Base-by-base conservation (phyloP, 331 rosid genomes). In the Telfairia occidentalis region DNA sequence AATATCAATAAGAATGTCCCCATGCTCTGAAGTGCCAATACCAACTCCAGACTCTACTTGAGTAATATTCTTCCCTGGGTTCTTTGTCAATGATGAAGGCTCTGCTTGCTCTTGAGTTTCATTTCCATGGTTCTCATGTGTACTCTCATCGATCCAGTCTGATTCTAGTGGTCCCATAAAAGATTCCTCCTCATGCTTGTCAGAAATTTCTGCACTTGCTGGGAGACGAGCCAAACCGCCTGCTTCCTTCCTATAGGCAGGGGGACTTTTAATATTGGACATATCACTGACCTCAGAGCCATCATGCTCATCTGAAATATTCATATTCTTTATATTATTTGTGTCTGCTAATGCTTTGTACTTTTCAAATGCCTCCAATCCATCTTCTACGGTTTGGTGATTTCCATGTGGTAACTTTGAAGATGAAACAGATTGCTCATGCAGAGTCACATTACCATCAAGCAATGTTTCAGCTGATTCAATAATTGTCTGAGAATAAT, bases 1-100 rank as follows among this genome's bases (percentile, higher is more conserved):
- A 65, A 85, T 85, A 73, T 85, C 86, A 78, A 85, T 85, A 66
- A 80, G 82, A 75, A 82, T 82, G 42, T 82, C 88, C 65, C 86
- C 86, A 10, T 80, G 89, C 74, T 78, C 84, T 0, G 83, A 65
- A 80, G 79, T 78, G 64, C 72, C 78, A 71, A 66, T 77, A 73
- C 49, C 84, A 77, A 48, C 74, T 35, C 80, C 45, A 66, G 89
- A 30, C 74, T 75, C 67, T 2, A 48, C 84, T 50, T 34, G 74
- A 63, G 82, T 40, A 77, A 42, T 75, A 60, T 50, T 81, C 40
- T 26, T 49, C 26, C 48, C 66, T 7, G 80, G 72, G 63, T 75
- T 78, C 63, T 78, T 79, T 32, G 75, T 28, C 73, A 21, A 66
- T n/a, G 81, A 66, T 26, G 81, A 78, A 30, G 81, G 45, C 23